These are phyloP conservation scores for Schoenoplectus tabernaemontani DNA, from an alignment of 202 grass and related monocot species.

Conservation along the genomic window DNA sequence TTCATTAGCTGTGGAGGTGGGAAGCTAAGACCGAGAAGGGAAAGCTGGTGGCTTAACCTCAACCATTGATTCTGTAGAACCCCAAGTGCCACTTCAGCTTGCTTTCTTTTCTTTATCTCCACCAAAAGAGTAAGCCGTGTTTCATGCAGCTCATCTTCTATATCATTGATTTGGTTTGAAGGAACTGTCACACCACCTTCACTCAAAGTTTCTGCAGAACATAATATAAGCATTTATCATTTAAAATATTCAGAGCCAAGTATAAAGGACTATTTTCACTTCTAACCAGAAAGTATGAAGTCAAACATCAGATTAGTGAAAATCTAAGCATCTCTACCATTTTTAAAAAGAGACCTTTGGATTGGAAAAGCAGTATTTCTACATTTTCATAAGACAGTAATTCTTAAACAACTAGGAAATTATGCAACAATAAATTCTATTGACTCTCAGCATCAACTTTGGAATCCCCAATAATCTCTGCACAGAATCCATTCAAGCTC, in stretches of 20 bases:
- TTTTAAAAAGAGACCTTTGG: neutral
- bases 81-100: conserved; percentile 66
- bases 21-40: conserved; percentile 49
- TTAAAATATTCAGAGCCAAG: no score
- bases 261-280: neutral
- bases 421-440: neutral
- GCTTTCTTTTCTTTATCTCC: conserved; percentile 77
- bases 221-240: neutral
- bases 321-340: neutral
- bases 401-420: neutral
- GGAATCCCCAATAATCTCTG: neutral
- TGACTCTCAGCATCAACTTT: neutral
- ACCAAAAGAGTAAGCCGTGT: conserved; percentile 66
- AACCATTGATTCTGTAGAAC: conserved; percentile 66
- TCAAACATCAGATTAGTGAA: neutral
- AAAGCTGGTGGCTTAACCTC: conserved; percentile 62
- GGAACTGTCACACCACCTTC: conserved; percentile 50
- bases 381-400: neutral
- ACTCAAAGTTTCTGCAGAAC: conserved; percentile 69
- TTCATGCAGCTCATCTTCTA: conserved; percentile 68
- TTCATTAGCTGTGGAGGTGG: conserved; percentile 16
- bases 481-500: neutral
- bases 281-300: neutral
- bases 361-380: neutral
- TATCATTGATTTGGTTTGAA: conserved; percentile 7